Evolutionary conservation across 2,329 filamentous ascomycete species (phyloP).

Genomic region (Fusarium austroafricanum): DNA sequence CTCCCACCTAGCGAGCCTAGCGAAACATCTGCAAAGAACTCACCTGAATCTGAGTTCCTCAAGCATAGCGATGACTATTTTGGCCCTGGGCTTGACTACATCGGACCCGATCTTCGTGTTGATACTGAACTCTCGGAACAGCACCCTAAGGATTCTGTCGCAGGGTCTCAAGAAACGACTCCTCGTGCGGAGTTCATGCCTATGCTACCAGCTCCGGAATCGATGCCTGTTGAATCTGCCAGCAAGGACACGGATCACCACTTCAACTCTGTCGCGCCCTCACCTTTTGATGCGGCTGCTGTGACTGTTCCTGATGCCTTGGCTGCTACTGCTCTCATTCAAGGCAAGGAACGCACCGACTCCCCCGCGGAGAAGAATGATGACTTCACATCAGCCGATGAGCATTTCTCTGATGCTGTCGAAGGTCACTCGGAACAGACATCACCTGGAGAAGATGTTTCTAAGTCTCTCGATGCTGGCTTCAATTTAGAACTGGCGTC

Average conservation of each 20-base stretch:
- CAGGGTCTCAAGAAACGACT: constrained; percentile 74
- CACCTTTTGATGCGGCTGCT: constrained; percentile 47
- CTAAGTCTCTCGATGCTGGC: not conserved
- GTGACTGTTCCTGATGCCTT: constrained; percentile 38
- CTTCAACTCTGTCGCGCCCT: constrained; percentile 55
- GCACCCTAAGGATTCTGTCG: constrained; percentile 56
- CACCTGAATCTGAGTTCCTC: constrained; percentile 47
- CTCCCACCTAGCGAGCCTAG: constrained; percentile 61
- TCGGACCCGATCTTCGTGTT: constrained; percentile 52
- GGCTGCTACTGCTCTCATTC: constrained; percentile 44
- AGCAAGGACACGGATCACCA: constrained; percentile 59
- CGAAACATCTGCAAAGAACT: constrained; percentile 52
- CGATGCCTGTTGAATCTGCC: constrained; percentile 54
- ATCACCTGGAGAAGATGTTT: constrained; percentile 17
- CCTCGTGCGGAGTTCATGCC: constrained; percentile 68
- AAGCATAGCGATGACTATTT: constrained; percentile 47
- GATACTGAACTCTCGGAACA: constrained; percentile 53
- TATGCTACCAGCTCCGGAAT: constrained; percentile 51
- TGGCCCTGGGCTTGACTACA: constrained; percentile 35
- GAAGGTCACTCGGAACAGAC: constrained; percentile 43
- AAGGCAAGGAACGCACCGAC: constrained; percentile 26
- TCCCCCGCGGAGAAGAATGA: constrained; percentile 44
- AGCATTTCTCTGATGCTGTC: constrained; percentile 52
- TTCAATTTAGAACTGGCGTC: not conserved
- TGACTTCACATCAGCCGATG: constrained; percentile 51